Conservation (phyloP, 306 rosid genomes). For the Hylodesmum podocarpum region DNA sequence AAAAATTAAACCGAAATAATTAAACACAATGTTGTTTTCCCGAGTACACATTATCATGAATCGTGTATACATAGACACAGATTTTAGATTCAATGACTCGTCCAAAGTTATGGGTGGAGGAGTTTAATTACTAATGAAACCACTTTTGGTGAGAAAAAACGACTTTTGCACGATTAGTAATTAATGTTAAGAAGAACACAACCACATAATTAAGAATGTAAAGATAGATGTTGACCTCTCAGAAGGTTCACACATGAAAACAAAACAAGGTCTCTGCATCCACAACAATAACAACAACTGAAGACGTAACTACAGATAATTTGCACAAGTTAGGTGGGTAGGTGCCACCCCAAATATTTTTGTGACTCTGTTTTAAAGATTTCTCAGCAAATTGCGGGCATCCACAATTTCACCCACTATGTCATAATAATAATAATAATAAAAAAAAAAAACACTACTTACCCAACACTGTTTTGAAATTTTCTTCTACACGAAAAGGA, state of each 20-base stretch:
- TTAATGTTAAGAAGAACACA: background rate
- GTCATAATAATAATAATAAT: background rate
- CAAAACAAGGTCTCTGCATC: background rate
- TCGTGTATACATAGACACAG: background rate
- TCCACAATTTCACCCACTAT: background rate
- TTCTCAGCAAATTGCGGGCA: slow-evolving; percentile 24
- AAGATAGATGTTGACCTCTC: slow-evolving; percentile 11
- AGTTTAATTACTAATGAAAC: too few relatives aligned
- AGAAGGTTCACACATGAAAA: background rate
- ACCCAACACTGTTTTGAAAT: background rate
- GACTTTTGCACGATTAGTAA: background rate
- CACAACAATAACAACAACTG: background rate
- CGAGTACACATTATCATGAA: background rate
- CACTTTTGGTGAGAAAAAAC: background rate
- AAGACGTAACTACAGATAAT: background rate
- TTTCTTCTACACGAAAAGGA: background rate
- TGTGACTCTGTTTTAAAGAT: background rate
- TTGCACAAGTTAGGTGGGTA: slow-evolving; percentile 32
- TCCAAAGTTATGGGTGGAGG: background rate
- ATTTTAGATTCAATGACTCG: background rate
- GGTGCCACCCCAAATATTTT: slow-evolving; percentile 18
- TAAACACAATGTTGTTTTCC: background rate
- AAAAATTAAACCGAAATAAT: background rate
- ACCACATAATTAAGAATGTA: background rate
- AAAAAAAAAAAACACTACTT: background rate